Evolutionary conservation across 345 rosid species (phyloP), one percentile per base, ranked within the genome.

Genomic region (Linum lewisii): DNA sequence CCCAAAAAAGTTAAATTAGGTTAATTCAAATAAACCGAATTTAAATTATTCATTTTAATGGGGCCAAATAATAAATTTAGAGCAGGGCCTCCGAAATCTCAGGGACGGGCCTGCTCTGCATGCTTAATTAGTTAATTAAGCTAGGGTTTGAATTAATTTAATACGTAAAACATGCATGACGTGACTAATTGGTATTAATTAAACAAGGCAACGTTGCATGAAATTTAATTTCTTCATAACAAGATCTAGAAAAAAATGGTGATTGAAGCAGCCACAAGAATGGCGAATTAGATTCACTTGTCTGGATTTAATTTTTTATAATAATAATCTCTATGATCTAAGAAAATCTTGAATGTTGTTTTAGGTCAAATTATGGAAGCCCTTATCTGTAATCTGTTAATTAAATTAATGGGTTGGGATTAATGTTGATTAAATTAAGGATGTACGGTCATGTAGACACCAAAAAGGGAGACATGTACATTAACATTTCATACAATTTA

Each of bases 401-500:
- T 29, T 29, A 1, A 29, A 29, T 29, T 29, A 29, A 29, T 29
- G 34, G 34, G 34, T 29, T 29, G 5, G 34, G 34, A 29, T 29
- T n/a, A n/a, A n/a, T n/a, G n/a, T n/a, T n/a, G n/a, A n/a, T n/a
- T 29, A 29, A 29, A 29, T 8, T 7, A 29, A 54, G n/a, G 18
- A 29, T 14, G n/a, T 24, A 55, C 67, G 69, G 75, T 69, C 69
- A 60, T 24, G 65, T 7, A 51, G 70, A 74, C 60, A 32, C 11
- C 64, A 58, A 73, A 65, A 62, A 25, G 55, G 75, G 77, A 45
- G 65, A 62, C 77, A 65, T n/a, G n/a, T n/a, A n/a, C n/a, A n/a
- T n/a, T n/a, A n/a, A n/a, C n/a, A n/a, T n/a, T n/a, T n/a, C n/a
- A n/a, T n/a, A n/a, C n/a, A n/a, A n/a, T n/a, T n/a, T n/a, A n/a